phyloP scores from a whole-genome alignment of 2,329 filamentous ascomycete species.

The Ceratocystis smalleyi region DNA sequence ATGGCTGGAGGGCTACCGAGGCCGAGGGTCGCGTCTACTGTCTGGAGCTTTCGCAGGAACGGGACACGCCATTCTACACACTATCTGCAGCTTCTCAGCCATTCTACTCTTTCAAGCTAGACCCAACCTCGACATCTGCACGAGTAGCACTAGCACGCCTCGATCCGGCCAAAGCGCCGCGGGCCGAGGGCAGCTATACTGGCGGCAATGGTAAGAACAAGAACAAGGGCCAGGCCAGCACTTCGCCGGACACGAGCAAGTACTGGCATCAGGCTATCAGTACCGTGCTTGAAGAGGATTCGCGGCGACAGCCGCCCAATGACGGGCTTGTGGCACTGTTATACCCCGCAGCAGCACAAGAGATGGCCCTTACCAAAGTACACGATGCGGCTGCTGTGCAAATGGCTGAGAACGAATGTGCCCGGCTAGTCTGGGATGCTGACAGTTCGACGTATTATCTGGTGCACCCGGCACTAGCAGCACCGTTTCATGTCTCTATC shows the following conservation, averaged over 20 bases:
- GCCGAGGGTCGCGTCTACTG: conserved; percentile 45
- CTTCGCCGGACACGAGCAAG: conserved; percentile 25
- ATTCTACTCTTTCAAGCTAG: conserved; percentile 50
- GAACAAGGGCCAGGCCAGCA: conserved; percentile 14
- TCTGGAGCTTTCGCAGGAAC: conserved; percentile 39
- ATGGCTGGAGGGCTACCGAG: conserved; percentile 50
- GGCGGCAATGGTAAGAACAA: conserved; percentile 20
- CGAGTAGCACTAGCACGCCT: conserved; percentile 43
- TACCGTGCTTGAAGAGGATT: conserved; percentile 42
- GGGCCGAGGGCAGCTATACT: conserved; percentile 27
- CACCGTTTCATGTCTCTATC: conserved; percentile 46
- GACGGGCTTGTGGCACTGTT: conserved; percentile 52
- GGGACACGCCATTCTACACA: conserved; percentile 50
- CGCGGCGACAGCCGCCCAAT: conserved; percentile 37
- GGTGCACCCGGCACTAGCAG: conserved; percentile 47
- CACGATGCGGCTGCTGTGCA: conserved; percentile 35
- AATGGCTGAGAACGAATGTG: conserved; percentile 53
- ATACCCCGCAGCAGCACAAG: conserved; percentile 50
- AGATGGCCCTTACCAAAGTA: conserved; percentile 44
- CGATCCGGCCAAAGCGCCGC: conserved; percentile 44
- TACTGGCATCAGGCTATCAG: conserved; percentile 42
- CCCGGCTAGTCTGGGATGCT: conserved; percentile 55
- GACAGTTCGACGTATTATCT: conserved; percentile 44
- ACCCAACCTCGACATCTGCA: conserved; percentile 48
- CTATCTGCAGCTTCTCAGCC: conserved; percentile 46